Base-by-base conservation (phyloP, 106 monocot species). In the Dendrobium huoshanense region DNA sequence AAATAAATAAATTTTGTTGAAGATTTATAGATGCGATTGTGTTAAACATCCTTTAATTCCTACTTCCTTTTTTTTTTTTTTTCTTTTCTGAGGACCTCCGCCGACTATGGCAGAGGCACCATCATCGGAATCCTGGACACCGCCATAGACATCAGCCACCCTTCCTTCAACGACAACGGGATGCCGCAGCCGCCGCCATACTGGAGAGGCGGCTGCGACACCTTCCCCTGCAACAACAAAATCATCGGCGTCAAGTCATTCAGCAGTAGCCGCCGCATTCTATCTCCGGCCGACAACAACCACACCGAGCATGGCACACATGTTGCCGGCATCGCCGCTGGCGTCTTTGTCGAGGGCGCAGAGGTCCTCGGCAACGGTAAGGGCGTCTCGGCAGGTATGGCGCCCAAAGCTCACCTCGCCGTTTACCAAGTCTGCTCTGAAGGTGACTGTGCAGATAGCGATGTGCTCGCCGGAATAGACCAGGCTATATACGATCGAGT, bases 111-210 rank as follows among this genome's bases (percentile, higher is more conserved):
- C 20, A 73, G 84, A 37, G 94, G 94, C 2, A 56, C 85, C 41
- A 83, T 95, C 82, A 78, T 95, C 75, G 87, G 88, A 7, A 70
- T 94, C 6, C 74, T 93, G 4, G 92, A 92, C 84, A 86, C 78
- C 20, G 13, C 75, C 84, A 9, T 48, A 15, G 48, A 76, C 27
- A 25, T 18, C 49, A 27, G 41, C 16, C 91, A 91, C 80, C 83
- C 75, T 5, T 92, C 92, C 1, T 92, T 88, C 79, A n/a, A 33
- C 3, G 84, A 82, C 55, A 13, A 55, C 0, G 86, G 79, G 6
- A 86, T 91, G 84, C 88, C 80, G 2, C 82, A 54, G 0, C 88
- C 86, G 75, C 91, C 91, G 5, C 9, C 67, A 1, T 58, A 40
- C n/a, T 91, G 91, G 91, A 77, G 68, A 33, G 88, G 91, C 0